These are phyloP conservation scores for Ulota crispa DNA, from an alignment of 225 moss, liverwort and hornwort genomes.

Conservation along the genomic window DNA sequence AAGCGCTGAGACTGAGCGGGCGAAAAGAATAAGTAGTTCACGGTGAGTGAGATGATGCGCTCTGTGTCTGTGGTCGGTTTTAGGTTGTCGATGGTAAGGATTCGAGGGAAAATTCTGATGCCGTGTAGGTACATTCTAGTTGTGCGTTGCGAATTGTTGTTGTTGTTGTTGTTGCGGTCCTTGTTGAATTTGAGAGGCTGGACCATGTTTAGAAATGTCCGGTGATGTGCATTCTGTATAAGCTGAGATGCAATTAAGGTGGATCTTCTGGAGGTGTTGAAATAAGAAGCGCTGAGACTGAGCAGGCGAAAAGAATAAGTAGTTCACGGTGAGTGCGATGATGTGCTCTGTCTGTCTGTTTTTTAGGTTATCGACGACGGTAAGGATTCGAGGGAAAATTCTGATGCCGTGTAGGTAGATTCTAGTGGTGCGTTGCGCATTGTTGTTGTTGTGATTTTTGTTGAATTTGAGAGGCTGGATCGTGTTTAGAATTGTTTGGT, in stretches of 20 bases:
- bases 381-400: neutral
- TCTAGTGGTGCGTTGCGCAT: neutral
- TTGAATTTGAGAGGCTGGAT: constrained; percentile 1
- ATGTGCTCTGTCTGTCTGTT: neutral
- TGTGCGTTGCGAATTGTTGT: neutral
- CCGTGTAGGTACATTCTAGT: neutral
- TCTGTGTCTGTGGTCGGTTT: neutral
- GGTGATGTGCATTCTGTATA: neutral
- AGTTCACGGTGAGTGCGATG: too few relatives aligned
- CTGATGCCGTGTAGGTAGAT: neutral
- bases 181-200: constrained; percentile 3
- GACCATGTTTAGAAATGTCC: neutral
- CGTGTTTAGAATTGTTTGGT: neutral
- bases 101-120: neutral
- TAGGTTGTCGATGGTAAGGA: neutral
- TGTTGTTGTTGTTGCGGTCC: neutral
- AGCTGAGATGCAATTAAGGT: neutral
- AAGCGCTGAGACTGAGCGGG: neutral
- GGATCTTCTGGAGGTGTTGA: neutral
- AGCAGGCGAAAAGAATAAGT: neutral
- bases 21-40: neutral
- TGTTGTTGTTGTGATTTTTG: neutral
- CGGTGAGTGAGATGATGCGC: too few relatives aligned
- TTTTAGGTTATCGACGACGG: neutral
- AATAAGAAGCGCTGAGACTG: neutral